Base-by-base conservation (phyloP, 257 asterid species). In the Jaltomata sinuosa region DNA sequence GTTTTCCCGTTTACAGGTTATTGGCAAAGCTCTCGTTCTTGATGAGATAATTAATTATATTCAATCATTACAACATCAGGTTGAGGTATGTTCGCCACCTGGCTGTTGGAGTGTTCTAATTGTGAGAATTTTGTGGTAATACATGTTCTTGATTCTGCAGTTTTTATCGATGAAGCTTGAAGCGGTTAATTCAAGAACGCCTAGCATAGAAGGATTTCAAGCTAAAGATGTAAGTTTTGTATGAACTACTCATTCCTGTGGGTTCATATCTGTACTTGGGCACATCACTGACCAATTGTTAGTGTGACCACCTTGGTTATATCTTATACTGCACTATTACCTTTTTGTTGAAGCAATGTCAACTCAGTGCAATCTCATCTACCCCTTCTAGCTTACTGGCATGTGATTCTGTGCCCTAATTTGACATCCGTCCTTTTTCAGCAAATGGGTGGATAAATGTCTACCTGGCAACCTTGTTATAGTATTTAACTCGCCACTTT, bases 81-180 rank as follows among this genome's bases (percentile, higher is more conserved):
- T 95, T 42, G 98, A 94, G 98, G 98, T 94, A 88, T 65, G 84
- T 53, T 1, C 8, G 45, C 67, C 59, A 27, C 80, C 40, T 40
- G 9, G 53, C 78, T 68, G 50, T 34, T 19, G 76, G 47, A 32
- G 78, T 69, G 53, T 40, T 71, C 79, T 40, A 71, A 40, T 71
- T 71, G 79, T 68, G 50, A 40, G 79, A 71, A 71, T n/a, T 71
- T 40, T 71, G 79, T 3, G 10, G 11, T 71, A 40, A 71, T 38
- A 21, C 14, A 22, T 22, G 21, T 45, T 40, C 80, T 42, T 72
- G 55, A 72, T 72, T 22, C 84, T 71, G 49, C 92, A 96, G 98
- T 96, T 94, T 87, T 90, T 96, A 64, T 94, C 99, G 1, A 93
- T 94, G 98, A 96, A 96, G 92, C 97, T 96, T 79, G 98, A 96